Base-by-base conservation (phyloP, 1,284 basidiomycete species). In the Trichosporon asahii region DNA sequence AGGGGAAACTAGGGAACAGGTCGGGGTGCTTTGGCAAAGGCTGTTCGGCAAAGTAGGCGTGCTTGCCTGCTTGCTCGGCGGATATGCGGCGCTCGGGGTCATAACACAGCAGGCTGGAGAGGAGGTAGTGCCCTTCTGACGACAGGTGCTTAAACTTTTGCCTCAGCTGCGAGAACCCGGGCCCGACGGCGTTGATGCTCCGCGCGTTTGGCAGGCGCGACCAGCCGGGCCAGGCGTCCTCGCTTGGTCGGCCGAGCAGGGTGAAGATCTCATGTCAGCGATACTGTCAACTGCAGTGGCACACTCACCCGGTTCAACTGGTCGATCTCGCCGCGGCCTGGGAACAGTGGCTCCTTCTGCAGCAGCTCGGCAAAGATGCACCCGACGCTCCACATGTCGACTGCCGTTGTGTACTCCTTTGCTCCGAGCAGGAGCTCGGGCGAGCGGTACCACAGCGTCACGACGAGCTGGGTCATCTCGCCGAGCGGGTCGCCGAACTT, bases 21-120 rank as follows among this genome's bases (percentile, higher is more conserved):
- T 98, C 95, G n/a, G 95, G 94, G 82, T 99, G 96, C 78, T 99
- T 98, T 0, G 97, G 96, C 49, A 92, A 83, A 0, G 97, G 97
- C 0, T 92, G 90, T 84, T 99, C 97, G 4, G 85, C 89, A 82
- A 99, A 99, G 82, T 95, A 99, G 1, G 91, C 90, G 84, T 99
- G 97, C 73, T 90, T 87, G 55, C 95, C 81, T 2, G 95, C 97
- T 72, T 95, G 92, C 70, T 91, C 91, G 0, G 96, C 95, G 40
- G 89, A 88, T 68, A 98, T 91, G 60, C 97, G 87, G 71, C 88
- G 85, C 15, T 89, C 88, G 0, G 97, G 96, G 80, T 99, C 94
- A 79, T 98, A 99, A 14, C 90, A 89, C 71, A 99, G 85, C 46
- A 99, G 80, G 18, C 88, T 88, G 76, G 91, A 89, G 72, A 99